phyloP scores from a whole-genome alignment of 805 yeast species.

The Yarrowia hollandica region DNA sequence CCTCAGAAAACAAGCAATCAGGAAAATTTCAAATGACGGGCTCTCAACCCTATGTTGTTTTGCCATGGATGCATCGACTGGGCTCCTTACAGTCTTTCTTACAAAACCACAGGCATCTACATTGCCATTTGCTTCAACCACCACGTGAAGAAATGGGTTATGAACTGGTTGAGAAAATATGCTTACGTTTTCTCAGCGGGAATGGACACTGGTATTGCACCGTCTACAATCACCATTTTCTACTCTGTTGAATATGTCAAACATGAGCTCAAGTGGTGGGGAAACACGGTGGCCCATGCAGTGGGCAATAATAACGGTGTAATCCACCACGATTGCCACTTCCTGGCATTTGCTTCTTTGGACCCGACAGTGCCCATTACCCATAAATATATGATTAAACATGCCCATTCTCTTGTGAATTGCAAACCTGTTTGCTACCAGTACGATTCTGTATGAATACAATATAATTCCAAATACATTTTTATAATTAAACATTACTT shows the following conservation, averaged over 20 bases:
- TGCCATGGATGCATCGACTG: conserved; percentile 1
- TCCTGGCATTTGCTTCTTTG: conserved; percentile 38
- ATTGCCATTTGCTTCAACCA: conserved; percentile 50
- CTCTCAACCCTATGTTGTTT: not conserved
- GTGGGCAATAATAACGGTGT: conserved; percentile 6
- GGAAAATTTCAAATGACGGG: not conserved
- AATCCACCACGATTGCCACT: conserved; percentile 22
- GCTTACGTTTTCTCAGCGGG: conserved; percentile 52
- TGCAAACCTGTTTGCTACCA: too few relatives aligned
- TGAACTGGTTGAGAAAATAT: conserved; percentile 56
- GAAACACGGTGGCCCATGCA: conserved; percentile 40
- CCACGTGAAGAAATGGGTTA: conserved; percentile 45
- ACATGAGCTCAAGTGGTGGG: conserved; percentile 51
- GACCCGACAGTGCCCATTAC: conserved; percentile 37
- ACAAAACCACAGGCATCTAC: conserved; percentile 46
- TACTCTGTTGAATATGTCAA: conserved; percentile 45
- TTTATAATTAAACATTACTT: conserved; percentile 11
- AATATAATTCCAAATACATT: conserved; percentile 21
- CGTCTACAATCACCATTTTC: conserved; percentile 49
- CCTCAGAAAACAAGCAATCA: not conserved
- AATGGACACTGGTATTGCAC: conserved; percentile 52
- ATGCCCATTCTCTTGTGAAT: too few relatives aligned
- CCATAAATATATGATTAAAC: too few relatives aligned
- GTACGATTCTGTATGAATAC: too few relatives aligned
- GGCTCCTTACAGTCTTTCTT: conserved; percentile 41